Base-by-base conservation (phyloP, 106 monocot genomes). In the Allium fistulosum region DNA sequence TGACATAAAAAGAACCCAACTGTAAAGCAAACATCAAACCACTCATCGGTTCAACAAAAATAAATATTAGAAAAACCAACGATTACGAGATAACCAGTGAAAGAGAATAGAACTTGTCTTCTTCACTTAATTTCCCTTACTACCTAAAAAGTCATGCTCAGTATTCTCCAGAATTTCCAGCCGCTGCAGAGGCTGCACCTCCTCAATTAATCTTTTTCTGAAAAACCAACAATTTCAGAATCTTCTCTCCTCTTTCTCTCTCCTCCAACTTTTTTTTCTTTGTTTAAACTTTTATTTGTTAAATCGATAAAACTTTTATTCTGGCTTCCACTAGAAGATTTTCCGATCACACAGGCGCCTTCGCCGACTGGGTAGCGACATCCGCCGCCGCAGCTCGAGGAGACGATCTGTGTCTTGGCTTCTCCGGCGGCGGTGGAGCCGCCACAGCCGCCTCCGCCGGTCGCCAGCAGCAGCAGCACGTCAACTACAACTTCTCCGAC, bases 311-410 rank as follows among this genome's bases (percentile, higher is more conserved):
- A 5, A 5, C 53, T 55, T 15, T 55, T 12, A 55, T 12, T 15
- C 53, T 56, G 65, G 65, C 63, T 46, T 27, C 80, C 15, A 46
- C 66, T 48, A 75, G 85, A 75, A 70, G 92, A 56, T 85, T 88
- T 67, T 85, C 83, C 45, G 84, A 84, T 11, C 88, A 92, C 73
- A 83, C 80, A 49, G 92, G 92, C 18, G 92, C 92, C 48, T 88
- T 92, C 75, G 85, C 88, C 7, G 92, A 92, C 71, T 92, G 92
- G 92, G 85, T 85, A 17, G 82, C 92, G 7, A 80, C 87, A 47
- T 80, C 91, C 22, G 74, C 80, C 69, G 72, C 87, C 75, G 49
- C 72, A 6, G 67, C 11, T 27, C 22, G 67, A 18, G 67, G 67
- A 50, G 67, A 67, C 67, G 67, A 67, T 52, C 67, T 67, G 51